Base-by-base conservation (phyloP, 345 rosid species). In the Ricinus communis region DNA sequence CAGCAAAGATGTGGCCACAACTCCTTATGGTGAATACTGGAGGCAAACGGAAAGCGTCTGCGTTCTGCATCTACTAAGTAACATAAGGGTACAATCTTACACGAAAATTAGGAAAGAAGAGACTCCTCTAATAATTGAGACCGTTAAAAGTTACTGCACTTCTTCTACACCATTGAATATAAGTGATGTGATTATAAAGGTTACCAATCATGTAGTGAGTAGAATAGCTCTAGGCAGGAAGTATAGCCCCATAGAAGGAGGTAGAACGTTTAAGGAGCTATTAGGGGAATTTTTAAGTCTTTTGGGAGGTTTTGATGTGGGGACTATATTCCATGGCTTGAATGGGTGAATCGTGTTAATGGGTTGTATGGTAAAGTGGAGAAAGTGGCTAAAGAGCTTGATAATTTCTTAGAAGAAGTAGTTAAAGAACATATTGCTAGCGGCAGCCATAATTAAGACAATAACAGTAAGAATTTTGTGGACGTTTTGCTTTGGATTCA, bases 11-110 rank as follows among this genome's bases (percentile, higher is more conserved):
- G 28, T 88, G 8, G 27, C 86, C 0, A 1, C 38, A 3, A 82
- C 91, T 2, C 84, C 88, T 1, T 86, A 89, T 28, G 90, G 91
- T 9, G 90, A 91, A 62, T 87, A 89, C 45, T 89, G 92, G 97
- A 81, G 92, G 57, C 87, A 87, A 57, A 74, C 85, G 71, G 87
- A 80, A 75, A 83, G 87, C 66, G 52, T 86, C 2, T 76, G 82
- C 47, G 79, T 84, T 8, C 50, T 81, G 5, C 84, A 82, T 52
- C 82, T 91, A 50, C 74, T 89, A 5, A 89, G 82, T 79, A 78
- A 53, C 76, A 84, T 66, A 71, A 86, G 79, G 72, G 90, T 87
- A 10, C 78, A 76, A 0, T 71, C 87, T 5, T 85, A 83, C 57
- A 68, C 62, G 12, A 31, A 43, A 0, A 74, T 87, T 8, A 79